Evolutionary conservation across 2,329 filamentous ascomycete species (phyloP), one percentile per base, ranked within the genome.

Genomic region (Torrubiella hemipterigena): DNA sequence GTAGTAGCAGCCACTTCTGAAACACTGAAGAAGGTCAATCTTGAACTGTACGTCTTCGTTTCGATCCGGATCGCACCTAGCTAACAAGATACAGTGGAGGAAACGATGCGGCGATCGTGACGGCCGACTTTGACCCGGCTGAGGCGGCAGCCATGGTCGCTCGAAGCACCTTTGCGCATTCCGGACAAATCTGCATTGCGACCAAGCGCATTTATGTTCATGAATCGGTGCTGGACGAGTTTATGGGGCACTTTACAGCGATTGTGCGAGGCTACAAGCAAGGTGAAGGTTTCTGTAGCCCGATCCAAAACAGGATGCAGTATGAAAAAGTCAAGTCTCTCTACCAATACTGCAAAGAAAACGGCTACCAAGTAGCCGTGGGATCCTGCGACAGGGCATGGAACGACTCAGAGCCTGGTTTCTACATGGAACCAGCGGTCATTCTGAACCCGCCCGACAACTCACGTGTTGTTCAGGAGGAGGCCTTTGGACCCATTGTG

Each of bases 231-330:
- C 77, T 73, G 42, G 63, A 71, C 17, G 45, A 58, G 13, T 75
- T 79, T 50, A 50, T 67, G 2, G 50, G 58, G 2, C 38, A 45
- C 3, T 41, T 66, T 10, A 44, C 57, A 6, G 40, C 44, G 11
- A 21, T 14, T 17, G 30, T 25, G 7, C 21, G 15, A 26, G 62
- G 54, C 4, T 54, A 54, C 28, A 49, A 56, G 12, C 44, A 73
- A 5, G 59, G 70, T 38, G 61, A 67, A 11, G 68, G 69, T 1
- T 42, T 69, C 23, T 63, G 73, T 34, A 69, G 73, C 1, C 77
- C 77, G 0, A 52, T 81, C 3, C 73, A 76, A 37, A 81, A 81
- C 51, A 52, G 62, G 40, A 67, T 73, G 64, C 77, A 81, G 49
- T 81, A 65, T 45, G 67, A 77, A 10, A 65, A 76, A 7, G 46